These are phyloP conservation scores for Phytophthora aleatoria DNA, from an alignment of 352 stramenopile species.

Conservation along the genomic window DNA sequence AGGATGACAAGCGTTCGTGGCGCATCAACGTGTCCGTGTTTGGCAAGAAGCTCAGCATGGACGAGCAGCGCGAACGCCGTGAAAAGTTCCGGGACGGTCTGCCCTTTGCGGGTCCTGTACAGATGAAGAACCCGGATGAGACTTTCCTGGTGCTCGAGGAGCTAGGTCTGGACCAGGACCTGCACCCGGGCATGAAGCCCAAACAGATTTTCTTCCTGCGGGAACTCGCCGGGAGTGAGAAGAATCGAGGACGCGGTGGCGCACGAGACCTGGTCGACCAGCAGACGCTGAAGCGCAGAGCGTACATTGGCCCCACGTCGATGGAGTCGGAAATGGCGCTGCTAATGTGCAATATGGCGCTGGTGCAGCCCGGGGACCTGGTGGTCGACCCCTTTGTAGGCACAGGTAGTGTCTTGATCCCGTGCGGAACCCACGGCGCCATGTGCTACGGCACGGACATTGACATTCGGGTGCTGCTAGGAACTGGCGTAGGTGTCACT, in stretches of 20 bases:
- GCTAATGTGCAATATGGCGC: constrained; percentile 93
- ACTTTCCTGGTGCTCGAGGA: constrained; percentile 84
- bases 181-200: constrained; percentile 37
- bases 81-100: constrained; percentile 58
- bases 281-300: constrained; percentile 93
- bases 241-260: constrained; percentile 71
- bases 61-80: constrained; percentile 57
- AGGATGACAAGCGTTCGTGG: constrained; percentile 59
- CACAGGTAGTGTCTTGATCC: constrained; percentile 97
- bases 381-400: constrained; percentile 98
- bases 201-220: constrained; percentile 79
- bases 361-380: constrained; percentile 71
- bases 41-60: constrained; percentile 80
- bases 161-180: constrained; percentile 60
- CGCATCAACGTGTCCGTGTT: constrained; percentile 82
- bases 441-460: constrained; percentile 97
- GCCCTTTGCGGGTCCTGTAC: constrained; percentile 71
- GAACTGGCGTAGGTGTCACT: constrained; percentile 77
- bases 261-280: constrained; percentile 84
- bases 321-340: constrained; percentile 98
- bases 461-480: constrained; percentile 94
- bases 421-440: constrained; percentile 91
- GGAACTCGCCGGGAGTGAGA: constrained; percentile 70
- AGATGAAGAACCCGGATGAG: constrained; percentile 68
- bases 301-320: constrained; percentile 96